Evolutionary conservation across 192 early-diverging fungal genomes (phyloP), one percentile per base, ranked within the genome.

Genomic region (Coemansia asiatica): DNA sequence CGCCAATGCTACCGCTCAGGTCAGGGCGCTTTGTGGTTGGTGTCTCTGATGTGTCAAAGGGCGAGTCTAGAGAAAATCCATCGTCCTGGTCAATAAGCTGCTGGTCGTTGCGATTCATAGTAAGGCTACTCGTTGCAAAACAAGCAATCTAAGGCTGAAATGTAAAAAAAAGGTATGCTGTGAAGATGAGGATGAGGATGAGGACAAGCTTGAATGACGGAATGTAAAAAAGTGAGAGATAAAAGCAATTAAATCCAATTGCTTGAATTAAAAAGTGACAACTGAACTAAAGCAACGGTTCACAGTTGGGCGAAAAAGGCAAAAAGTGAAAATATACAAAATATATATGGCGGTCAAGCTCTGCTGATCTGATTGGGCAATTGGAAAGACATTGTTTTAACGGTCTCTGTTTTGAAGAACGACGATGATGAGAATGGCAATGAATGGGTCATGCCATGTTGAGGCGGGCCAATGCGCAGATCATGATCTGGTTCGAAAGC

Each of bases 71-170:
- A 13, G 53, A 66, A 59, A 75, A 81, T 47, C 63, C 73, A 64
- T 81, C 78, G 60, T 79, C 76, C 56, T 75, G 58, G 51, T 71
- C 78, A 60, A 81, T 71, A n/a, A 75, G 63, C 55, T 81, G 72
- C 13, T 60, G 58, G 61, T 81, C 69, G 38, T 57, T 40, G 56
- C 69, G 78, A 56, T 70, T 75, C 72, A 75, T 75, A 38, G 15
- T 61, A 59, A 56, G 6, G 21, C 12, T 29, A 21, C n/a, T n/a
- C 29, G 44, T 8, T 29, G 56, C 46, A n/a, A 66, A 6, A 28
- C 22, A 29, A n/a, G 50, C 22, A 19, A n/a, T 35, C 19, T 50
- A 16, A 47, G 28, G 31, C 4, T 49, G 60, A 7, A 50, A 29
- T 7, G 47, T 18, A 60, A 18, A 49, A 40, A 60, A 18, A 49